Evolutionary conservation across 1,139 yeast species (phyloP).

Genomic region (Zhuliangozyma parablackwelliae): DNA sequence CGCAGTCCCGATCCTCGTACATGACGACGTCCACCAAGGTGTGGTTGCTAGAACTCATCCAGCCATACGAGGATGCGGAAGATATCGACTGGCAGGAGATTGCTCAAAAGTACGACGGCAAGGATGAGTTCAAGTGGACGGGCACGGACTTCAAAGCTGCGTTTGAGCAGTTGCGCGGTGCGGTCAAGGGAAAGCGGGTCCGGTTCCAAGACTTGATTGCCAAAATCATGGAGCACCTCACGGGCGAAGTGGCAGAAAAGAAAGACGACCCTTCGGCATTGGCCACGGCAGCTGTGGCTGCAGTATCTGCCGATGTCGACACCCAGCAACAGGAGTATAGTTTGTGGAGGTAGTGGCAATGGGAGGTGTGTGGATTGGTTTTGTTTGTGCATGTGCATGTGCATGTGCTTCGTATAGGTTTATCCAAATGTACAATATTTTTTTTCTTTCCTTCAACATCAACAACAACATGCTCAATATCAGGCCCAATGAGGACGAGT

Average conservation of each 20-base stretch:
- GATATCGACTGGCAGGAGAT: background rate
- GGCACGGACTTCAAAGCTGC: constrained; percentile 32
- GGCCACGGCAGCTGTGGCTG: constrained; percentile 37
- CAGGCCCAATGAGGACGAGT: constrained; percentile 17
- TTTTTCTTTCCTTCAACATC: no score
- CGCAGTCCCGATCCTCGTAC: background rate
- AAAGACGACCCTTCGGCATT: constrained; percentile 25
- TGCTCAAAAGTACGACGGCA: background rate
- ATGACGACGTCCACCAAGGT: background rate
- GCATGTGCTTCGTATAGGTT: no score
- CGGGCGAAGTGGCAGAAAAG: no score
- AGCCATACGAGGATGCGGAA: background rate
- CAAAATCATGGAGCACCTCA: constrained; percentile 10
- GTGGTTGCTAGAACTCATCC: background rate
- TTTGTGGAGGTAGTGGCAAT: constrained; percentile 32
- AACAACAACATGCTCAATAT: constrained; percentile 20
- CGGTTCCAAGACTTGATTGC: constrained; percentile 13
- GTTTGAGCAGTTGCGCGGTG: constrained; percentile 31
- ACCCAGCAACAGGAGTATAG: constrained; percentile 33
- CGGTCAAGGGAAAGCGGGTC: constrained; percentile 24
- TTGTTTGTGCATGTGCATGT: no score
- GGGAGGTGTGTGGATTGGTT: no score
- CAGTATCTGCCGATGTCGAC: constrained; percentile 26
- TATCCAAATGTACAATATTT: no score
- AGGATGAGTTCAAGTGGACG: constrained; percentile 16